Conservation (phyloP, 2,329 filamentous ascomycete genomes). For the Trichoderma citrinoviride region DNA sequence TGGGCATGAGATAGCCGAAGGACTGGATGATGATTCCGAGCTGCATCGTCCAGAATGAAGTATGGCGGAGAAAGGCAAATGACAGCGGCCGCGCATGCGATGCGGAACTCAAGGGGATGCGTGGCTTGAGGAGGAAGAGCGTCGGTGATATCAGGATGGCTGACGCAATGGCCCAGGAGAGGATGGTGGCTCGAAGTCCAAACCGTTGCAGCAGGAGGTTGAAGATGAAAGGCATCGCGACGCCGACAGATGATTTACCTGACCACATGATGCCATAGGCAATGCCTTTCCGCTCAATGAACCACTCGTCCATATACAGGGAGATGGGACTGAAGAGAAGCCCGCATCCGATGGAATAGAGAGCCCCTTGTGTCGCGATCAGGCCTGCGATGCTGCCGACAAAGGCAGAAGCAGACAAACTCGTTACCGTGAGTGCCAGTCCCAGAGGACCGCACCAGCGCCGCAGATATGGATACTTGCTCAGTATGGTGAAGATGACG, state of each 20-base stretch:
- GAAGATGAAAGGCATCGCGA: slow-evolving; percentile 50
- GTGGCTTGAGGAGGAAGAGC: slow-evolving; percentile 55
- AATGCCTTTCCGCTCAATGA: slow-evolving; percentile 54
- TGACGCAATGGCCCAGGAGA: slow-evolving; percentile 50
- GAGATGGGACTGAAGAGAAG: slow-evolving; percentile 56
- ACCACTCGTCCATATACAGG: slow-evolving; percentile 62
- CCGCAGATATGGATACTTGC: slow-evolving; percentile 41
- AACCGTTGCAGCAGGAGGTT: slow-evolving; percentile 48
- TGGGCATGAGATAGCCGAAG: slow-evolving; percentile 62
- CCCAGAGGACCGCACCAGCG: slow-evolving; percentile 47
- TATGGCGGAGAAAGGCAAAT: slow-evolving; percentile 50
- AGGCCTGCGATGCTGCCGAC: slow-evolving; percentile 52
- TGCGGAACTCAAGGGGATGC: slow-evolving; percentile 43
- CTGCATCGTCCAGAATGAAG: slow-evolving; percentile 57
- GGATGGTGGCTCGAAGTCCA: slow-evolving; percentile 53
- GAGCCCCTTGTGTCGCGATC: slow-evolving; percentile 58
- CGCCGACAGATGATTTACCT: slow-evolving; percentile 50
- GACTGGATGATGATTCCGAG: slow-evolving; percentile 57
- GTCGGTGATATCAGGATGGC: slow-evolving; percentile 54
- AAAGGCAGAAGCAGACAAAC: slow-evolving; percentile 52
- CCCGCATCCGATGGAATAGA: slow-evolving; percentile 58
- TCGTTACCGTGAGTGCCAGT: slow-evolving; percentile 50
- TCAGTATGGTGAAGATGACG: slow-evolving; percentile 47
- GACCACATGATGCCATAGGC: slow-evolving; percentile 64
- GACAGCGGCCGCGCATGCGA: slow-evolving; percentile 40